phyloP scores from a whole-genome alignment of 2,329 filamentous ascomycete species.

The Penicillium sp. region DNA sequence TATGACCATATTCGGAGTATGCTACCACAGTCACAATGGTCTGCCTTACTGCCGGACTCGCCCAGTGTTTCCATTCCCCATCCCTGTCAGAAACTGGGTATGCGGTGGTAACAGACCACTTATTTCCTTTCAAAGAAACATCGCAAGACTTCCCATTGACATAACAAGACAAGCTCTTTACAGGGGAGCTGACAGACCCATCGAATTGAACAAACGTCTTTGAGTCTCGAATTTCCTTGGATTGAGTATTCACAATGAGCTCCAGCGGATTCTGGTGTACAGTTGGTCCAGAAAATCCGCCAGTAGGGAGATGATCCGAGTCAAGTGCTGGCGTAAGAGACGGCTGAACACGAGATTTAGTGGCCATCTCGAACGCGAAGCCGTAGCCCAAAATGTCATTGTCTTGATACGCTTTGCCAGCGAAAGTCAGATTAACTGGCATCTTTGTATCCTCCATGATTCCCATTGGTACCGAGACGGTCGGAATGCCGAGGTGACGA shows the following conservation, averaged over 20 bases:
- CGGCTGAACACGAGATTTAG: constrained; percentile 25
- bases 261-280: neutral
- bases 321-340: constrained; percentile 25
- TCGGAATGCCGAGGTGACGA: constrained; percentile 60
- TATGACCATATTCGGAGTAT: constrained; percentile 7
- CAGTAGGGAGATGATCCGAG: constrained; percentile 21
- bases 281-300: neutral
- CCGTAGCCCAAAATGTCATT: constrained; percentile 30
- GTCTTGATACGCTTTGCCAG: constrained; percentile 55
- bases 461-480: constrained; percentile 60
- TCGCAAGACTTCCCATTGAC: constrained; percentile 28
- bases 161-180: constrained; percentile 20
- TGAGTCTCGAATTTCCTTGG: constrained; percentile 13
- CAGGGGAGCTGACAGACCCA: constrained; percentile 10
- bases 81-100: constrained; percentile 31
- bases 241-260: constrained; percentile 13
- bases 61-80: constrained; percentile 29
- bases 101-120: constrained; percentile 22
- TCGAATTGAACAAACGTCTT: constrained; percentile 11
- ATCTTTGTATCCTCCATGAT: constrained; percentile 51
- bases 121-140: constrained; percentile 12
- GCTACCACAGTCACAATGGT: constrained; percentile 30
- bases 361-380: constrained; percentile 30
- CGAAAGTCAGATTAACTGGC: constrained; percentile 60
- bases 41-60: constrained; percentile 30